Evolutionary conservation across 805 yeast genomes (phyloP), one percentile per base, ranked within the genome.

Genomic region (Wickerhamomyces rabaulensis): DNA sequence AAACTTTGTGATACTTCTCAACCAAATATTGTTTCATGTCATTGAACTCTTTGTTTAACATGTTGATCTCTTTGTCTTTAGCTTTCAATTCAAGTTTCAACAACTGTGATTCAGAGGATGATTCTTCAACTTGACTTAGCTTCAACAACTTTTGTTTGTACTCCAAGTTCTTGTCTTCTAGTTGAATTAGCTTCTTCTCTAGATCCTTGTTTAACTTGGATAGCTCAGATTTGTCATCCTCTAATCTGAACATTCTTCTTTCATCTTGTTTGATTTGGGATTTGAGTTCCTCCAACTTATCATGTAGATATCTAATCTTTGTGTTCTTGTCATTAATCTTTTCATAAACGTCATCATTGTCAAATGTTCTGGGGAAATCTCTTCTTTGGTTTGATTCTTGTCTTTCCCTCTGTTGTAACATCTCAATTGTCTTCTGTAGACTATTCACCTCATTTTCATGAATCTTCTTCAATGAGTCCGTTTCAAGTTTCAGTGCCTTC

Each of bases 401-500:
- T 7, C 31, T 21, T 9, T 19, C 22, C 6, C 36, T 39, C 23
- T 36, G 39, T 17, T 36, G 39, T 19, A 58, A 42, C 6, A 40
- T 45, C 9, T 53, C 49, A n/a, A 59, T 51, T 1, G 46, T 33
- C 10, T 61, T 61, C 50, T 68, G 65, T 50, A 64, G 64, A 25
- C 58, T 55, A n/a, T 58, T 60, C 16, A 66, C 48, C 48, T 75
- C 73, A 29, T 58, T 53, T 42, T 68, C 68, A 45, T 67, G 58
- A 23, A 65, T 70, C 8, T 62, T 64, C 47, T 64, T 66, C 38
- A 68, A 39, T 19, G 63, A 63, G 13, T 67, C 69, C 38, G 67
- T 59, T 23, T 77, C 81, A 20, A 62, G 54, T 45, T 65, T 65
- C 19, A 70, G 48, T 20, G 66, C 50, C 29, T 67, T 66, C 31